These are phyloP conservation scores for Pythium sp. DNA, from an alignment of 352 stramenopile species.

Conservation along the genomic window DNA sequence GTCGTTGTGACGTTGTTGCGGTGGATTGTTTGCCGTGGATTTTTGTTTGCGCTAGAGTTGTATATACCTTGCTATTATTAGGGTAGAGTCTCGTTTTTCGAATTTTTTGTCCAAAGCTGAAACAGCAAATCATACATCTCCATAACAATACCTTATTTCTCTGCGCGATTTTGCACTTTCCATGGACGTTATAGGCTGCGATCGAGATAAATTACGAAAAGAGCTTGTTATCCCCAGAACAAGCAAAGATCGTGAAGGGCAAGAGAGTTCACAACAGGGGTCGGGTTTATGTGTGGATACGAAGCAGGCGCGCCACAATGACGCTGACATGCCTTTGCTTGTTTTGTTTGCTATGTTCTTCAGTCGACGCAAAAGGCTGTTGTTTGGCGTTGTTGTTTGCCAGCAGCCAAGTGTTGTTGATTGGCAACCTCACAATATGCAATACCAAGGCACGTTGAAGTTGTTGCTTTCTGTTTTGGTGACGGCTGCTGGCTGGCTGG, in stretches of 20 bases:
- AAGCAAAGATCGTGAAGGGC: background rate
- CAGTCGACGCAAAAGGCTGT: background rate
- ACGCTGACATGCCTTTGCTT: background rate
- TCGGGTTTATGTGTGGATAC: background rate
- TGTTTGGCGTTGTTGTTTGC: background rate
- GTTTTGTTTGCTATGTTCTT: background rate
- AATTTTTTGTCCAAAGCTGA: too few relatives aligned
- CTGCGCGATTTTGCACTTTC: background rate
- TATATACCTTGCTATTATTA: background rate
- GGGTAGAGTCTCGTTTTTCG: background rate
- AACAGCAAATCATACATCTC: background rate
- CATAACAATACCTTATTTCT: background rate
- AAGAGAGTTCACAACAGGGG: background rate
- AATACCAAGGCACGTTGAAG: background rate
- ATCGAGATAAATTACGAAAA: background rate
- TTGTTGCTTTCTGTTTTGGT: background rate
- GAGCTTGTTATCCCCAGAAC: background rate
- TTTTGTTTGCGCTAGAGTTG: background rate
- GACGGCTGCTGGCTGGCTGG: background rate
- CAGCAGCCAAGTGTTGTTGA: background rate
- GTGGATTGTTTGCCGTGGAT: slow-evolving; percentile 6
- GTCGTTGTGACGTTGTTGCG: background rate
- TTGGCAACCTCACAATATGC: background rate
- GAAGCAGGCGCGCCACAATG: background rate
- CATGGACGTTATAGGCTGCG: background rate